Conservation (phyloP, 2,329 filamentous ascomycete species). For the Cadophora malorum region DNA sequence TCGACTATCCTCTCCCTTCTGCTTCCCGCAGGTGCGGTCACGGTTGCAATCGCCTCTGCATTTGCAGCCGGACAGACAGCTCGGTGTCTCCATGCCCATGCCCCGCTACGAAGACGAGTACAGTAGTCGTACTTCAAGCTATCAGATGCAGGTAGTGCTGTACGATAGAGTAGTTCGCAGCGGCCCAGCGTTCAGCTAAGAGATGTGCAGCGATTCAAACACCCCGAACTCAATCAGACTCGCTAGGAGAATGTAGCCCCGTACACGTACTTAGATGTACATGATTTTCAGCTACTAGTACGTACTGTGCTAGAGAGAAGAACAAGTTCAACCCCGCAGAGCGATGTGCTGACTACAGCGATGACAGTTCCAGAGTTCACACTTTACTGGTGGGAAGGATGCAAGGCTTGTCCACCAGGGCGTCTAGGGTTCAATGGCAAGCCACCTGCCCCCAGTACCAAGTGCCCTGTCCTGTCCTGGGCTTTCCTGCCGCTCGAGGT, state of each 20-base stretch:
- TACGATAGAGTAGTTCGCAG: slow-evolving; percentile 1
- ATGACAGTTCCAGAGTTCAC: slow-evolving; percentile 25
- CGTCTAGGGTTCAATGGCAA: slow-evolving; percentile 24
- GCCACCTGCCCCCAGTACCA: slow-evolving; percentile 1
- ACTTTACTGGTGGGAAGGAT: slow-evolving; percentile 12
- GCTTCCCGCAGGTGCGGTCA: slow-evolving; percentile 14
- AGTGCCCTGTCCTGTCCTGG: slow-evolving; percentile 7
- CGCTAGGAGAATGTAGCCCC: not conserved
- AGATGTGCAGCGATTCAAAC: not conserved
- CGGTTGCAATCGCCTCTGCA: slow-evolving; percentile 12
- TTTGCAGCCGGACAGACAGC: slow-evolving; percentile 25
- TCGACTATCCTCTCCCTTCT: slow-evolving; percentile 18
- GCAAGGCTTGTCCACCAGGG: slow-evolving; percentile 27
- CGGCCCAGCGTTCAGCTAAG: not conserved
- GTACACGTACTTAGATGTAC: not conserved
- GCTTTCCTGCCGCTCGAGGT: slow-evolving; percentile 55
- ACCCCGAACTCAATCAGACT: not conserved
- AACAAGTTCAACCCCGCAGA: slow-evolving; percentile 19
- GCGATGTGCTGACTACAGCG: slow-evolving; percentile 24
- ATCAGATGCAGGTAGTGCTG: not conserved
- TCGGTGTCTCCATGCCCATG: slow-evolving; percentile 10
- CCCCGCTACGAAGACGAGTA: slow-evolving; percentile 1
- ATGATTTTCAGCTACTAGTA: not conserved
- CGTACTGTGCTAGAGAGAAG: slow-evolving; percentile 6
- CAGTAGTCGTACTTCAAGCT: not conserved